These are phyloP conservation scores for Artemisia annua DNA, from an alignment of 129 eudicot genomes.

Conservation along the genomic window DNA sequence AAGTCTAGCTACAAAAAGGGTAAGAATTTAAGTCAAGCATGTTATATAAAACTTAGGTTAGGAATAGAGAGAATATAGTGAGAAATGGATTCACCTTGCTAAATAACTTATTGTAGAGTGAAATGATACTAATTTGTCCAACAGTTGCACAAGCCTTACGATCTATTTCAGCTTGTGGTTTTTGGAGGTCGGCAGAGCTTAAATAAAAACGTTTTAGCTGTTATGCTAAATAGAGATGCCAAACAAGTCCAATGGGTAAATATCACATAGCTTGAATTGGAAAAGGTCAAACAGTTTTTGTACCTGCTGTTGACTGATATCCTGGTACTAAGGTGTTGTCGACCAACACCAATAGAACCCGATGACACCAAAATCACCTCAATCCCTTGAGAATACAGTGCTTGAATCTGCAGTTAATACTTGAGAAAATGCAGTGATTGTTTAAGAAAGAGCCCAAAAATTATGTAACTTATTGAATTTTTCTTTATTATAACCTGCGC, in stretches of 20 bases:
- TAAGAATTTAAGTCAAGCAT: neutral
- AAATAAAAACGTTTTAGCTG: too few species aligned
- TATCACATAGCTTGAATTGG: too few species aligned
- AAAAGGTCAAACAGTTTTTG: too few species aligned
- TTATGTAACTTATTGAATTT: neutral
- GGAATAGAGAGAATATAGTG: neutral
- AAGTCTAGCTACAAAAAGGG: slow-evolving; percentile 61
- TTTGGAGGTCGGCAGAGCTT: slow-evolving; percentile 94
- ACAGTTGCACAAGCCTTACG: slow-evolving; percentile 99
- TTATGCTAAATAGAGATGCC: too few species aligned
- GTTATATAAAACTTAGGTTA: slow-evolving; percentile 6
- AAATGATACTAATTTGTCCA: slow-evolving; percentile 97
- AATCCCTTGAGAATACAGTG: slow-evolving; percentile 64
- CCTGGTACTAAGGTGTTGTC: slow-evolving; percentile 82
- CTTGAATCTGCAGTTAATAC: slow-evolving; percentile 64
- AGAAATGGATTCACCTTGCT: slow-evolving; percentile 58
- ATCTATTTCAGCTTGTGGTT: slow-evolving; percentile 87
- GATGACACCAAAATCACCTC: slow-evolving; percentile 96
- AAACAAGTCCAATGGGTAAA: too few species aligned
- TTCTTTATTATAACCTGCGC: slow-evolving; percentile 61
- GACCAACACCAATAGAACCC: slow-evolving; percentile 93
- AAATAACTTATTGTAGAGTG: slow-evolving; percentile 83
- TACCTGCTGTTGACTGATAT: slow-evolving; percentile 86
- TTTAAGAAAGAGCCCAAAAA: slow-evolving; percentile 14
- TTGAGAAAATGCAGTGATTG: neutral